A percentile compares a stretch with the other conserved stretches of the same genome.
Conservation (phyloP, 1,284 basidiomycete genomes). For the Polyporus tsugae region DNA sequence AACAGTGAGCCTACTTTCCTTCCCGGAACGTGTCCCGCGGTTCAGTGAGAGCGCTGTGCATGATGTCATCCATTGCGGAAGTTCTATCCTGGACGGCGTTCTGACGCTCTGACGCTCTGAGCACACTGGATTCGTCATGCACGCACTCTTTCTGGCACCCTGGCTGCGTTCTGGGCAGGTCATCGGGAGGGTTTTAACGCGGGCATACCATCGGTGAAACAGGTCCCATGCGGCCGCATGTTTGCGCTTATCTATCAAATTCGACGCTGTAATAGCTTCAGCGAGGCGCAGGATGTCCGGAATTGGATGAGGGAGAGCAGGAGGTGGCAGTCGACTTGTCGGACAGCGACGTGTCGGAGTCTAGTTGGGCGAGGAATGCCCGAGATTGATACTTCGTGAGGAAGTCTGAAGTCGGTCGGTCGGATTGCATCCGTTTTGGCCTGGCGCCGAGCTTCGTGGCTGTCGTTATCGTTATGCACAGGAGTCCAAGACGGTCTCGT, state of each 20-base stretch:
- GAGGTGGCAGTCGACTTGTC: neutral
- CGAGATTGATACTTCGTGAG: neutral
- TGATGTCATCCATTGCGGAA: neutral
- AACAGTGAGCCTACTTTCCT: neutral
- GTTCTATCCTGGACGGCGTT: too few relatives aligned
- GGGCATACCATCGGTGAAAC: neutral
- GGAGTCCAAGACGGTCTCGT: neutral
- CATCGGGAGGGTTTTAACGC: neutral
- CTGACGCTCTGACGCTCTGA: too few relatives aligned
- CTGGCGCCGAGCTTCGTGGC: neutral
- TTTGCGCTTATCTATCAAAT: slow-evolving; percentile 7
- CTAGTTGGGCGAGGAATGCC: neutral
- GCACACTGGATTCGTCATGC: neutral
- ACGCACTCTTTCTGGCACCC: neutral
- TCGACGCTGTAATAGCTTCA: neutral
- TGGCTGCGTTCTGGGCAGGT: neutral
- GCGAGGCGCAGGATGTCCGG: neutral
- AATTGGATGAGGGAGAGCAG: neutral
- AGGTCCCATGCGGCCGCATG: neutral
- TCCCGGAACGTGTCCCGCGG: neutral
- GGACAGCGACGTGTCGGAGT: neutral
- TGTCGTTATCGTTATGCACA: neutral
- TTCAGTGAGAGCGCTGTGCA: neutral
- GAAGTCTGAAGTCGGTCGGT: neutral
- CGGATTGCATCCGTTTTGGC: neutral